Evolutionary conservation across 805 yeast genomes (phyloP).

Genomic region (Ogataea haglerorum): DNA sequence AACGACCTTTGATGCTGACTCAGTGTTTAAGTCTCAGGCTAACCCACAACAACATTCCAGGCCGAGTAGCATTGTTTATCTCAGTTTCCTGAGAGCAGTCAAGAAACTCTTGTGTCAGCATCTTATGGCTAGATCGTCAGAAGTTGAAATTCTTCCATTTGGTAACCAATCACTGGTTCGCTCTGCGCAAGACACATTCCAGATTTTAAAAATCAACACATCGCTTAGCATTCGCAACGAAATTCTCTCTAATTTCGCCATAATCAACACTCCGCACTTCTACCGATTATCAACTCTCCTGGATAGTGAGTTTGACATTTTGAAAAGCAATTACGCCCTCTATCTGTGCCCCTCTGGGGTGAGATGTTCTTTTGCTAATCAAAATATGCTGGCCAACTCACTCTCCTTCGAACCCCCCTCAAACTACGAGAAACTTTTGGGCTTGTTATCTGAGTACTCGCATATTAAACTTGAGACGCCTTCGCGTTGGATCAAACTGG

Average conservation of each 20-base stretch:
- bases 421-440: conserved; percentile 36
- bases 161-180: conserved; percentile 42
- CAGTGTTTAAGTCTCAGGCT: conserved; percentile 21
- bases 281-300: conserved; percentile 20
- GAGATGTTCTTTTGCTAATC: conserved; percentile 40
- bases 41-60: conserved; percentile 17
- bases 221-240: conserved; percentile 46
- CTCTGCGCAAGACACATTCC: conserved; percentile 13
- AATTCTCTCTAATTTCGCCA: conserved; percentile 36
- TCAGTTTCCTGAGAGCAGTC: conserved; percentile 49
- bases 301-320: conserved; percentile 14
- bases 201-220: conserved; percentile 44
- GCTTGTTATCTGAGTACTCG: conserved; percentile 37
- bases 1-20: conserved; percentile 26
- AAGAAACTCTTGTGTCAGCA: conserved; percentile 37
- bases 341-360: conserved; percentile 58
- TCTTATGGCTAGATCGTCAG: conserved; percentile 27
- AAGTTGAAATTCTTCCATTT: conserved; percentile 42
- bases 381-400: conserved; percentile 34
- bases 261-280: conserved; percentile 15
- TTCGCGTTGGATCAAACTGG: conserved; percentile 59
- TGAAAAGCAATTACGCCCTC: conserved; percentile 36
- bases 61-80: conserved; percentile 35
- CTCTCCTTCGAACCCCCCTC: conserved; percentile 39
- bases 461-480: conserved; percentile 16